Base-by-base conservation (phyloP, 2,329 filamentous ascomycete genomes). In the Dactylonectria estremocensis region DNA sequence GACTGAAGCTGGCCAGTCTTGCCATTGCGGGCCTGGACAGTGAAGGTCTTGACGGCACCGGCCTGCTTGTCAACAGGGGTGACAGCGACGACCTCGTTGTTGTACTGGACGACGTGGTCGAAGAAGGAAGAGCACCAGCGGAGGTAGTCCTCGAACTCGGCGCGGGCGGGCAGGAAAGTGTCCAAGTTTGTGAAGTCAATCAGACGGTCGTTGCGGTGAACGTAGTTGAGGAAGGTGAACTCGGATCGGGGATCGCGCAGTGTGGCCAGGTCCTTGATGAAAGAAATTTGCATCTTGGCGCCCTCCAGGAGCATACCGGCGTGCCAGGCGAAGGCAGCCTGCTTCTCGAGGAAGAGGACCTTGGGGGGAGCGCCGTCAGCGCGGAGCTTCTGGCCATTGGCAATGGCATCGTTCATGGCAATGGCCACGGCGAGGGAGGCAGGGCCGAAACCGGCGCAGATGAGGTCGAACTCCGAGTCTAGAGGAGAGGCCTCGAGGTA, bases 211-310 rank as follows among this genome's bases (percentile, higher is more conserved):
- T 97, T 92, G 74, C 88, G 83, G 83, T 97, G 93, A 13, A 98
- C 89, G 80, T 98, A 98, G 83, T 98, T 98, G 78, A 97, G 85
- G 83, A 98, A 98, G 14, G 95, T 98, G 81, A 98, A 98, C 76
- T 95, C 89, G 72, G 93, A 97, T 70, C 92, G 90, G 8, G 95
- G 95, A 79, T 98, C 91, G 65, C 95, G 89, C 73, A 97, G 86
- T 3, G 94, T 96, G 3, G 95, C 95, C 80, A 98, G 89, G 79
- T 98, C 95, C 84, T 98, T 98, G 83, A 98, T 88, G 84, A 97
- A 98, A 10, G 94, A 97, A 74, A 98, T 98, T 80, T 98, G 95
- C 95, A 98, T 98, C 83, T 93, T 95, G 59, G 95, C 93, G 5
- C 95, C 95, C 0, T 95, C 94, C 3, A 98, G 88, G 66, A 98